A percentile compares a stretch with the other conserved stretches of the same genome.
phyloP scores from a whole-genome alignment of 192 early-diverging fungal genomes.

The Coemansia sp. region DNA sequence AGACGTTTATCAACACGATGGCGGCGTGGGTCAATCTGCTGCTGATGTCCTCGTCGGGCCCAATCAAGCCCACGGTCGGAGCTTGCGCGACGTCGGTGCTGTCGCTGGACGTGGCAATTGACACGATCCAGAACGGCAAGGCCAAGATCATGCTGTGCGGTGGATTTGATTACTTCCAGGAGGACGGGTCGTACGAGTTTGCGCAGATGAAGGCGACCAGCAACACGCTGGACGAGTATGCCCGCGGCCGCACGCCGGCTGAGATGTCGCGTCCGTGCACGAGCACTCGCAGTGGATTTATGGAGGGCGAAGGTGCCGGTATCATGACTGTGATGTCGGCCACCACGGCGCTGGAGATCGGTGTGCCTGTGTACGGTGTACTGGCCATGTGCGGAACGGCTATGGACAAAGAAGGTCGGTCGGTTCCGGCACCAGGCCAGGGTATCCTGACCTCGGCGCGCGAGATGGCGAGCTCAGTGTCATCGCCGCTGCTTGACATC shows the following conservation, averaged over 20 bases:
- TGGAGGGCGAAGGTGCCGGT: conserved; percentile 80
- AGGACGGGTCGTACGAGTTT: conserved; percentile 91
- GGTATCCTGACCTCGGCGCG: conserved; percentile 90
- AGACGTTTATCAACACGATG: conserved; percentile 97
- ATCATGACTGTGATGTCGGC: conserved; percentile 87
- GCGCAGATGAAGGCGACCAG: conserved; percentile 96
- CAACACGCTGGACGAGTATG: conserved; percentile 82
- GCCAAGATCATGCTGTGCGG: conserved; percentile 90
- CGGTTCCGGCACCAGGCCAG: conserved; percentile 64
- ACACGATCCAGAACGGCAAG: conserved; percentile 84
- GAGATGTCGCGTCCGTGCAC: conserved; percentile 93
- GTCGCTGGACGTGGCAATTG: conserved; percentile 87
- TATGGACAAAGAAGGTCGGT: conserved; percentile 78
- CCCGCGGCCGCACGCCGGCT: conserved; percentile 77
- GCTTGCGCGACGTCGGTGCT: conserved; percentile 92
- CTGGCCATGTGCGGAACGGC: conserved; percentile 85
- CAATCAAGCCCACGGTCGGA: conserved; percentile 64
- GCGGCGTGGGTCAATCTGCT: conserved; percentile 95
- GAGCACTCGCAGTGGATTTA: conserved; percentile 46
- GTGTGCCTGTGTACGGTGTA: conserved; percentile 86
- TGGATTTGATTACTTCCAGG: conserved; percentile 88
- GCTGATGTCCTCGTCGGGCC: conserved; percentile 85
- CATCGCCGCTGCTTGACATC: conserved; percentile 73
- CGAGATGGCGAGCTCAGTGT: conserved; percentile 61
- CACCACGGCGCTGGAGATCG: conserved; percentile 82